A percentile compares a stretch with the other conserved stretches of the same genome.
phyloP scores from a whole-genome alignment of 1,139 yeast genomes.

The Yamadazyma triangularis region DNA sequence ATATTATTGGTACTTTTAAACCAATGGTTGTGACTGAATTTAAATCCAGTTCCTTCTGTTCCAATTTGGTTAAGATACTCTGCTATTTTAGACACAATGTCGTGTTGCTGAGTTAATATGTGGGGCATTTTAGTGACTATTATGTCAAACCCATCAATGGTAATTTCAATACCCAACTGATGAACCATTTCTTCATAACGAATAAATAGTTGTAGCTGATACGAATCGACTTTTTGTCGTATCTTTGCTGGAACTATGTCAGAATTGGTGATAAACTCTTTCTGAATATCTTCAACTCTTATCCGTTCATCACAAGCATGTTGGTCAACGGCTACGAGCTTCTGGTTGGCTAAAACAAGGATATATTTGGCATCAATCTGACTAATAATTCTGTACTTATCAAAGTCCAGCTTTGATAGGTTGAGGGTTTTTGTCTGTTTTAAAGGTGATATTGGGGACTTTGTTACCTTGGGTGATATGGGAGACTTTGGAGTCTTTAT shows the following conservation, averaged over 20 bases:
- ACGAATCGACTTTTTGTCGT: conserved; percentile 8
- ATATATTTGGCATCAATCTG: conserved; percentile 65
- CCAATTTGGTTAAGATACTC: background rate
- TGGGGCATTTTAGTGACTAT: conserved; percentile 37
- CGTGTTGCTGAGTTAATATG: conserved; percentile 15
- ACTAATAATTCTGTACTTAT: conserved; percentile 17
- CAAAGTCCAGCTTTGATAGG: conserved; percentile 14
- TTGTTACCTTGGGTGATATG: too few relatives aligned
- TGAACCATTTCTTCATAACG: conserved; percentile 25
- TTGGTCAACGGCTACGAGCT: conserved; percentile 55
- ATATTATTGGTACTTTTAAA: conserved; percentile 18
- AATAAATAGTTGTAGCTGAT: conserved; percentile 27
- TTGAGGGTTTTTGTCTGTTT: too few relatives aligned
- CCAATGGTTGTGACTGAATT: conserved; percentile 16
- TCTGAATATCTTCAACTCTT: conserved; percentile 44
- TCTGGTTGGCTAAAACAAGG: conserved; percentile 24
- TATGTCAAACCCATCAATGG: conserved; percentile 6
- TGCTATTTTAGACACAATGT: background rate
- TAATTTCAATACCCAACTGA: conserved; percentile 32
- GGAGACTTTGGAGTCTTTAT: too few relatives aligned
- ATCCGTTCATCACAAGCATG: conserved; percentile 79
- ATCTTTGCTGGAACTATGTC: conserved; percentile 10
- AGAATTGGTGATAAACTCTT: conserved; percentile 11
- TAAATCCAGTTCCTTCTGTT: background rate
- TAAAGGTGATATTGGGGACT: too few relatives aligned